Evolutionary conservation across 176 grass and related monocot species (phyloP).

Genomic region (Musa acuminata): DNA sequence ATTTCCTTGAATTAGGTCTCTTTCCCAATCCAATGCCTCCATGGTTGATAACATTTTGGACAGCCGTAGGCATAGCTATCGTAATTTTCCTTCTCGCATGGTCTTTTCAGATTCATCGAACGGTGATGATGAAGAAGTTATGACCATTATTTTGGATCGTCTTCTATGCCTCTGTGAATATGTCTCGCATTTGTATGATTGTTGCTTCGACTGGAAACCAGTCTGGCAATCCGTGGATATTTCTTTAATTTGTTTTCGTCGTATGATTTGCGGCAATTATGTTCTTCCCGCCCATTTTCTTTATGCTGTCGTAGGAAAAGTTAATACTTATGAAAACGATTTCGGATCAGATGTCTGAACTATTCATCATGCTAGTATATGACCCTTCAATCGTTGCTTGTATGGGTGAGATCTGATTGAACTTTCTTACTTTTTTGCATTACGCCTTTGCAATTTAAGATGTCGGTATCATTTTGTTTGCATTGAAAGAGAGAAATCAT

Average conservation of each 20-base stretch:
- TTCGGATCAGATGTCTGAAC: no score
- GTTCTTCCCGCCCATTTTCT: no score
- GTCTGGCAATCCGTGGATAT: background rate
- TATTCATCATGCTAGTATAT: no score
- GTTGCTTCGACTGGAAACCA: slow-evolving; percentile 14
- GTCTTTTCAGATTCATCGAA: slow-evolving; percentile 66
- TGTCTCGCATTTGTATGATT: slow-evolving; percentile 47
- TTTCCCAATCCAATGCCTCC: slow-evolving; percentile 83
- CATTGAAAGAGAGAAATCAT: no score
- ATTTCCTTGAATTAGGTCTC: slow-evolving; percentile 40
- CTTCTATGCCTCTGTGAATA: slow-evolving; percentile 4
- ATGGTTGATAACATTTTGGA: slow-evolving; percentile 68
- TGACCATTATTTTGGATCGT: slow-evolving; percentile 13
- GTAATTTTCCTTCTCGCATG: slow-evolving; percentile 57
- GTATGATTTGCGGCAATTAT: no score
- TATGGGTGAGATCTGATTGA: no score
- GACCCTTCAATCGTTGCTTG: no score
- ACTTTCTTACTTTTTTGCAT: no score
- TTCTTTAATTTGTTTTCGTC: background rate
- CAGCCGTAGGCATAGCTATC: slow-evolving; percentile 28
- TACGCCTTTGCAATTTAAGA: no score
- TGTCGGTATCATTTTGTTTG: no score
- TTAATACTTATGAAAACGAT: no score
- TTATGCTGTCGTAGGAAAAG: background rate
- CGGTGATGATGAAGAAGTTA: slow-evolving; percentile 60